Base-by-base conservation (phyloP, 257 asterid species). In the Solanum tarapatanum region DNA sequence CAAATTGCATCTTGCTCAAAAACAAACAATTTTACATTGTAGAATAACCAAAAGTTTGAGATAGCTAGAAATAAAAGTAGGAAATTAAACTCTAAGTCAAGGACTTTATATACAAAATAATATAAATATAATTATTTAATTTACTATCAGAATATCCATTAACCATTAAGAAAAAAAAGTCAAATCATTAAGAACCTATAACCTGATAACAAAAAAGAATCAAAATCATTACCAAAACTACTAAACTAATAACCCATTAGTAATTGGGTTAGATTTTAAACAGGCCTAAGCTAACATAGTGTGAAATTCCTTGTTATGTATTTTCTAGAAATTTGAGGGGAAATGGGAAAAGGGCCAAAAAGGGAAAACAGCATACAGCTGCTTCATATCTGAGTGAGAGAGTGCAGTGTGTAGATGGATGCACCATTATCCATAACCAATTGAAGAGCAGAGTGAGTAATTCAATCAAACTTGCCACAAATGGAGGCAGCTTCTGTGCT, bases 401-500 rank as follows among this genome's bases (percentile, higher is more conserved):
- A 43, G 66, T 14, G 16, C 37, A 45, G 68, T 80, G 32, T 45
- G 41, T 45, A 80, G 1, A 80, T 80, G 68, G 85, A 37, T 19
- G 85, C 85, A 28, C 85, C 43, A 23, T 82, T 82, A 82, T 82
- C 85, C 85, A 80, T 45, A 80, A 80, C 68, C 16, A 45, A 30
- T 45, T 80, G 68, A 80, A 80, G 6, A 43, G 37, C 17, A 48
- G 23, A 28, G 24, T 45, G 35, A 28, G 24, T 80, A 45, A 23
- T 58, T 80, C 19, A 41, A n/a, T 79, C 16, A 43, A 77, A 77
- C 7, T 39, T 7, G n/a, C 16, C 24, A 28, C 9, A 80, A 45
- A 80, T 77, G 88, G 84, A 58, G 51, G 72, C 88, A 39, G 39
- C 88, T 58, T 86, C 84, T 10, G 32, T 86, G 12, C 83, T 86